Conservation (phyloP, 768 basidiomycete genomes). For the Favolaschia claudopus region DNA sequence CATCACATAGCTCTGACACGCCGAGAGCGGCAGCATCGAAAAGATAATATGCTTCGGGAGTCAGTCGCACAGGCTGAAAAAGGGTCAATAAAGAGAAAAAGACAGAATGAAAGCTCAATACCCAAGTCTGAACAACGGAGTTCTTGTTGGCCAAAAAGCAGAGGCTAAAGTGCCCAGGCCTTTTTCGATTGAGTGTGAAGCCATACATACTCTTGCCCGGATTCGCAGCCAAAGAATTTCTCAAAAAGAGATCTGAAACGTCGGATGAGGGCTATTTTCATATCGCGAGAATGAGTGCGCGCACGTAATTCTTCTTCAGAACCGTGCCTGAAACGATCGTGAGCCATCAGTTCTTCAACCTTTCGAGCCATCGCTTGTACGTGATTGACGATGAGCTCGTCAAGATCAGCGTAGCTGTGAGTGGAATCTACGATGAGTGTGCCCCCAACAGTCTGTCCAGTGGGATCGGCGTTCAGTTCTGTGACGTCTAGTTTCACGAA, state of each 20-base stretch:
- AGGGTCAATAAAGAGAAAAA: conserved; percentile 11
- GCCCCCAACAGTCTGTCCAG: conserved; percentile 67
- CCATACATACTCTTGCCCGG: conserved; percentile 96
- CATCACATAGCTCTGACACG: conserved; percentile 93
- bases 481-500: conserved; percentile 68
- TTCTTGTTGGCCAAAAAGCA: conserved; percentile 94
- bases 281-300: conserved; percentile 1
- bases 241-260: conserved; percentile 80
- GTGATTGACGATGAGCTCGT: conserved; percentile 96
- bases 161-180: conserved; percentile 92
- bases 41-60: conserved; percentile 88
- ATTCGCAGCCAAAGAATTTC: conserved; percentile 91
- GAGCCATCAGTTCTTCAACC: conserved; percentile 93
- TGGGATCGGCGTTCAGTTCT: conserved; percentile 79
- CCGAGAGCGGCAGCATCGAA: conserved; percentile 91
- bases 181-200: conserved; percentile 88
- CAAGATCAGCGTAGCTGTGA: conserved; percentile 91
- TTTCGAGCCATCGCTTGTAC: conserved; percentile 92
- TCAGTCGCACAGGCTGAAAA: conserved; percentile 82
- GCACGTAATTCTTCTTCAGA: conserved; percentile 90
- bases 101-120: conserved; percentile 36
- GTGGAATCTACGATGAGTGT: conserved; percentile 77
- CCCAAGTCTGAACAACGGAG: conserved; percentile 91
- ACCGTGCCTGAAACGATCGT: conserved; percentile 93
- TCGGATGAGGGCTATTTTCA: not conserved